Evolutionary conservation across 306 rosid genomes (phyloP), one percentile per base, ranked within the genome.

Genomic region (Trifolium subterraneum): DNA sequence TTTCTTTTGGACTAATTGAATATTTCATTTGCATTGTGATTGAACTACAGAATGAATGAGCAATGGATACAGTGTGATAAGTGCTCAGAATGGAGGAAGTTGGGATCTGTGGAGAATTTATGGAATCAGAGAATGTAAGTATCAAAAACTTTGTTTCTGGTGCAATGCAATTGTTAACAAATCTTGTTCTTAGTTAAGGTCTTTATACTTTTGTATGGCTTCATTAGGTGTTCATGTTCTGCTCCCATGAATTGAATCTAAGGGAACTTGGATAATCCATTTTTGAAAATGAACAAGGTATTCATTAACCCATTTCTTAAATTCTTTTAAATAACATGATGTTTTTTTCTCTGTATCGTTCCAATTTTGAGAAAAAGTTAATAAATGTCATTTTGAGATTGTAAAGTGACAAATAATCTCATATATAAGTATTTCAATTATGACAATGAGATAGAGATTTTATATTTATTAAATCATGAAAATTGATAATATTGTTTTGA

Each of bases 21-120:
- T 59, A 62, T 33, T 54, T 62, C 65, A 59, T 68, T 54, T 62
- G 63, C 50, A 13, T 76, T 78, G 18, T 77, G 70, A 70, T 76
- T 81, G 68, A 71, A 70, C 36, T 78, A 72, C 74, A 88, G 92
- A 84, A 87, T 79, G 80, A 84, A 82, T 36, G 94, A 91, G 86
- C 92, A 91, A 74, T 87, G 94, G 97, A 86, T 82, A 62, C 94
- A 91, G 76, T 88, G 94, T 77, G 94, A 91, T 50, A 77, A 68
- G 75, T 91, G 97, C 86, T 91, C 82, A 58, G 82, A 87, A 82
- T 87, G 92, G 94, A 80, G 89, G 74, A 84, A 81, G 81, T 81
- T 29, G 8, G 42, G 13, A 27, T 60, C 10, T 29, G 20, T 60
- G 65, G 22, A 60, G 41, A 60, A 60, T 60, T 29, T 60, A 14